Percentiles rank a stretch among this genome's conserved stretches.
Evolutionary conservation across 2,329 filamentous ascomycete species (phyloP).

Genomic region (Phyllosticta citribraziliensis): DNA sequence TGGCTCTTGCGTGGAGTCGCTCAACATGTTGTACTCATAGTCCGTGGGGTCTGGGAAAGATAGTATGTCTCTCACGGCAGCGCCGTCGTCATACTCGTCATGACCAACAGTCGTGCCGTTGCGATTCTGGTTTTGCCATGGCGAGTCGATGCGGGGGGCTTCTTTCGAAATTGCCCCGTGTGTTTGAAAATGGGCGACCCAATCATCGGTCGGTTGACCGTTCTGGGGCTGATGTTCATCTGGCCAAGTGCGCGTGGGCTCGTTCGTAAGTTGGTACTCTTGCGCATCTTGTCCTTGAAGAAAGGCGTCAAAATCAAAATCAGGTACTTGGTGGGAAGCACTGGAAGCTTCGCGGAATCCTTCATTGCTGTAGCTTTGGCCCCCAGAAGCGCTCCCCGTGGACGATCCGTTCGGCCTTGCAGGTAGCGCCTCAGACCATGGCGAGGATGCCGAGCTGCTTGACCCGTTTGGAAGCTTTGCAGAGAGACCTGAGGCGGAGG

Average conservation of each 20-base stretch:
- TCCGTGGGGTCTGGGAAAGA: slow-evolving; percentile 6
- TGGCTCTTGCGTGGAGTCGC: slow-evolving; percentile 3
- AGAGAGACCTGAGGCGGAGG: slow-evolving; percentile 8
- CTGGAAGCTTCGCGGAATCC: background rate
- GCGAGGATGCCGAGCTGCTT: slow-evolving; percentile 1
- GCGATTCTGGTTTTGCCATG: background rate
- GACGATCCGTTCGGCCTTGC: slow-evolving; percentile 7
- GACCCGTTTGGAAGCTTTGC: slow-evolving; percentile 10
- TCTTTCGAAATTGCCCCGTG: background rate
- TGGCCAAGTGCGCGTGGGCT: background rate
- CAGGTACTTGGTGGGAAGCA: background rate
- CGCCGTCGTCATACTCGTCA: slow-evolving; percentile 11
- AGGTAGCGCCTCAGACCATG: slow-evolving; percentile 12
- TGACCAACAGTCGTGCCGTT: background rate
- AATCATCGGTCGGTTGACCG: background rate
- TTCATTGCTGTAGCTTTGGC: background rate
- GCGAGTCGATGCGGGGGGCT: background rate
- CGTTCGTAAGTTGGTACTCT: background rate
- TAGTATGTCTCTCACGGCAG: slow-evolving; percentile 12
- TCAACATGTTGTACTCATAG: background rate
- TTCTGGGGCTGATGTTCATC: background rate
- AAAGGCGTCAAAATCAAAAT: slow-evolving; percentile 1
- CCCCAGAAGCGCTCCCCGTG: background rate
- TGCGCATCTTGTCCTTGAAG: background rate
- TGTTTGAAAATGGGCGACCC: background rate